These are phyloP conservation scores for Mimosa pudica DNA, from an alignment of 306 rosid genomes.

Conservation along the genomic window DNA sequence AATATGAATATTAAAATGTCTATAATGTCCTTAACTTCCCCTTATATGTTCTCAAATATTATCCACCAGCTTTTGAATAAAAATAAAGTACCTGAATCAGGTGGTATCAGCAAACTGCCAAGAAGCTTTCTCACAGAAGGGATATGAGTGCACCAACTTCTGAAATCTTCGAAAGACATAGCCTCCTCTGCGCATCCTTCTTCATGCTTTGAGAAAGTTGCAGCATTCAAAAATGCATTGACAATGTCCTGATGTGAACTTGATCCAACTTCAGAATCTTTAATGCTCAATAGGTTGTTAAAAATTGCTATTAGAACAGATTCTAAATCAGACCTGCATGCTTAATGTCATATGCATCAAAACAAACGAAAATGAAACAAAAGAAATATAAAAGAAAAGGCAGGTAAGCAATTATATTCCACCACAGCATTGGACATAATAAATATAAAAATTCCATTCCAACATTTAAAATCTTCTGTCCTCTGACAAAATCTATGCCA, in stretches of 20 bases:
- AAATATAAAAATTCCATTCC: background rate
- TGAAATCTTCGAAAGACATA: conserved; percentile 81
- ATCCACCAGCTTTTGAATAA: conserved; percentile 10
- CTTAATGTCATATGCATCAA: conserved; percentile 38
- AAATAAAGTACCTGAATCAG: conserved; percentile 60
- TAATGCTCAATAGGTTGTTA: conserved; percentile 45
- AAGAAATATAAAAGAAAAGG: background rate
- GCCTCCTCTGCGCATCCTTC: conserved; percentile 46
- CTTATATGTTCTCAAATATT: conserved; percentile 26
- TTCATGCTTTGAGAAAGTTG: conserved; percentile 56
- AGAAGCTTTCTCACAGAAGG: conserved; percentile 87
- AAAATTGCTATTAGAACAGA: conserved; percentile 34
- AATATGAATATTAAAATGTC: conserved; percentile 33
- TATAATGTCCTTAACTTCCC: background rate
- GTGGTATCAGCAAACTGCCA: conserved; percentile 75
- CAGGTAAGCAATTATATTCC: background rate
- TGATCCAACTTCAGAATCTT: conserved; percentile 51
- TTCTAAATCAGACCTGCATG: conserved; percentile 66
- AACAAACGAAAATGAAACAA: conserved; percentile 15
- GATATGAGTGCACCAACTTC: conserved; percentile 70
- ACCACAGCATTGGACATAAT: conserved; percentile 12
- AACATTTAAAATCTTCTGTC: background rate
- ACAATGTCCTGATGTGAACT: conserved; percentile 50
- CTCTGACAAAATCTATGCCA: background rate
- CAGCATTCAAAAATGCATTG: conserved; percentile 66